phyloP scores from a whole-genome alignment of 495 filamentous ascomycete genomes.

The Cairneyella variabilis region DNA sequence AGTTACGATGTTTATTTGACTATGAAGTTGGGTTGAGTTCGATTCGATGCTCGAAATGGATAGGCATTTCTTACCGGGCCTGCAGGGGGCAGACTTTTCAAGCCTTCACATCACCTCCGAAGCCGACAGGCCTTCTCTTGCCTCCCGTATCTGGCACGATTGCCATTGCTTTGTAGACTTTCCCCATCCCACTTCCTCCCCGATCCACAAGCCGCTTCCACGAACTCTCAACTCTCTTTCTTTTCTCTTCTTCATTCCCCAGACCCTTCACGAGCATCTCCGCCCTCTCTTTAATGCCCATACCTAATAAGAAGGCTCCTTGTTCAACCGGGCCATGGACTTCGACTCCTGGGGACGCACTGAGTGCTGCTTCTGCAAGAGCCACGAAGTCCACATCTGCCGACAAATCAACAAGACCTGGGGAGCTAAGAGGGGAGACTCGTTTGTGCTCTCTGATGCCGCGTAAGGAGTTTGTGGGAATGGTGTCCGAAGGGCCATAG shows the following conservation, averaged over 20 bases:
- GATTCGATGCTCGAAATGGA: no score
- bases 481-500: conserved; percentile 75
- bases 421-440: conserved; percentile 70
- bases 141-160: conserved; percentile 81
- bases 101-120: conserved; percentile 67
- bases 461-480: conserved; percentile 82
- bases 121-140: conserved; percentile 75
- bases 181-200: conserved; percentile 80
- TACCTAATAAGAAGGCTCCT: conserved; percentile 65
- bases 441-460: conserved; percentile 73
- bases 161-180: conserved; percentile 88
- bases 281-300: conserved; percentile 81
- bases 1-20: no score
- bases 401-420: conserved; percentile 79
- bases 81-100: conserved; percentile 32
- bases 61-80: conserved; percentile 43
- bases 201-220: conserved; percentile 79
- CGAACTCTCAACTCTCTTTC: conserved; percentile 60
- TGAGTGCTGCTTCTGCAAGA: conserved; percentile 74
- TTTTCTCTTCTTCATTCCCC: conserved; percentile 43
- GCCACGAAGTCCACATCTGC: conserved; percentile 90
- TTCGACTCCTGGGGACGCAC: conserved; percentile 73
- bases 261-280: conserved; percentile 55
- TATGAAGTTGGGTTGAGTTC: no score
- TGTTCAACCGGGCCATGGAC: conserved; percentile 93